Evolutionary conservation across 441 rosid species (phyloP), one percentile per base, ranked within the genome.

Genomic region (Euphorbia corollata): DNA sequence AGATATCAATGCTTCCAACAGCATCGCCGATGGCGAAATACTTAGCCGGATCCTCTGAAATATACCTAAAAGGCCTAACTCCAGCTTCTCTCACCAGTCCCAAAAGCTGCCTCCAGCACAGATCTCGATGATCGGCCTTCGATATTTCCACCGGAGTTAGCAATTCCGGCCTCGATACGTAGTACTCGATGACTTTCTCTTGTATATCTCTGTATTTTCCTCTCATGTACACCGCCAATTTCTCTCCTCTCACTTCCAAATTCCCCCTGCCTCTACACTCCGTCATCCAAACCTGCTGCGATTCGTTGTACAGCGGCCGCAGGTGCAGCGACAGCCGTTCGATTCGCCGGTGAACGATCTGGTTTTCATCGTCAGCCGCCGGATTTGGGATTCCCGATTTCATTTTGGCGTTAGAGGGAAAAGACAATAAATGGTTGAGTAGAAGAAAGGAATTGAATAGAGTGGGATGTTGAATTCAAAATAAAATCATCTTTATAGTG

Each of bases 1-100:
- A 91, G 73, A 89, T 80, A 57, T 94, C 99, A 8, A 88, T 71
- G 68, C 88, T 79, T 15, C 98, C 98, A 71, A 75, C 89, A 65
- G 97, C 99, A 78, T 94, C 99, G 41, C 61, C 23, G 61, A 89
- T 81, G 24, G 99, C 98, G 69, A 89, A 91, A 72, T 89, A 91
- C 85, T 81, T 80, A 0, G 56, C 80, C 0, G 98, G 98, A 74
- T 94, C 99, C 0, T 94, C 99, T 16, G 56, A 72, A 0, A 86
- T 83, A 38, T 78, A 84, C 68, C 73, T 71, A 57, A 88, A 80
- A 19, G 98, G 98, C 80, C 71, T 84, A 16, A 94, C 67, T 50
- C 93, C 89, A 53, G 90, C 91, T 65, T 89, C 98, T 64, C 81
- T 71, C 13, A 94, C 97, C 61, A 94, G 70, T 39, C 78, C 97